Base-by-base conservation (phyloP, 768 basidiomycete species). In the Pleurotus djamor region DNA sequence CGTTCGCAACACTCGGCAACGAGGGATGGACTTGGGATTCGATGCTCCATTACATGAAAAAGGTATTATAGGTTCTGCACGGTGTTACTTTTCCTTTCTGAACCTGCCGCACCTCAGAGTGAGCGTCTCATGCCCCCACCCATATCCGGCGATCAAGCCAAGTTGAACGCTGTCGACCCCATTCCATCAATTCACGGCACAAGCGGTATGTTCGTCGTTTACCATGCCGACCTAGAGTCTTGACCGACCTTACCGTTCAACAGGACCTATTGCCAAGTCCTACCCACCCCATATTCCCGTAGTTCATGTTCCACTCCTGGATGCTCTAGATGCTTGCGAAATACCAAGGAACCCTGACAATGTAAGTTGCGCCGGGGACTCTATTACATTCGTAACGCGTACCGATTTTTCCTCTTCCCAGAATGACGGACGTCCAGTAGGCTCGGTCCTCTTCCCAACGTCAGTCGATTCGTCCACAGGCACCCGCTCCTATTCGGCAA, bases 401-500 rank as follows among this genome's bases (percentile, higher is more conserved):
- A 10, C 38, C 38, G 10, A n/a, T 41, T 9, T 9, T 41, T n/a
- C 9, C 38, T 41, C 38, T 10, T 32, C 32, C 7, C 50, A 64
- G 63, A 44, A 36, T 9, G 49, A 59, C 43, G 64, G 64, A n/a
- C 41, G 10, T 17, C 52, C 55, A 12, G 54, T 56, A 13, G 64
- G 64, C 1, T 47, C 50, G n/a, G 48, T 48, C n/a, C 59, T 48
- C 13, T 54, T 48, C 33, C 49, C 54, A 28, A 47, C 57, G 13
- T 56, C 60, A 5, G 54, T 72, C 9, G 68, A 72, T 51, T 62
- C 67, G 3, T 51, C 45, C 7, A 67, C 63, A 3, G 58, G 61
- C 5, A 69, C 63, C 28, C 66, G 73, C 0, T 67, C 66, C 12
- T 71, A 72, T 50, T 64, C 73, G 17, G 67, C 68, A 8, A 61